phyloP scores from a whole-genome alignment of 208 protist genomes.

The Trypanosomatidae sp. region DNA sequence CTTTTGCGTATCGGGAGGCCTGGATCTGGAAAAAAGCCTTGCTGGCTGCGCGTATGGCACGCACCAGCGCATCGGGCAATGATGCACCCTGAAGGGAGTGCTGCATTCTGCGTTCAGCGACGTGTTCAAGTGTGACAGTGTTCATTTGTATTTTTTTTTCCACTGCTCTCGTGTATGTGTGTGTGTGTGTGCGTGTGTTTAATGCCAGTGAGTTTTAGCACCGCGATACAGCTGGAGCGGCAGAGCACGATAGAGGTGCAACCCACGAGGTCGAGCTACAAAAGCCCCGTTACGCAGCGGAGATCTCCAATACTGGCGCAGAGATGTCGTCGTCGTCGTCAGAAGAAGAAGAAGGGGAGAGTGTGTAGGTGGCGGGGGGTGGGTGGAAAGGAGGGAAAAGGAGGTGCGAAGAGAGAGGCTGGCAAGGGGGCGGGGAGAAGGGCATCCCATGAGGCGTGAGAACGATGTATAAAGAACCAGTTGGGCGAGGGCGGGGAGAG shows the following conservation, averaged over 20 bases:
- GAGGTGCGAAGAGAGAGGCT: background rate
- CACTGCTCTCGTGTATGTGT: too few relatives aligned
- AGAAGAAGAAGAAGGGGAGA: background rate
- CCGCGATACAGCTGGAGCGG: background rate
- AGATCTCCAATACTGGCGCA: slow-evolving; percentile 1
- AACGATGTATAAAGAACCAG: background rate
- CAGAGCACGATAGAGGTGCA: background rate
- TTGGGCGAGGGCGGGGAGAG: background rate
- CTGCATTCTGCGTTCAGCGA: background rate
- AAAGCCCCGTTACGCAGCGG: background rate
- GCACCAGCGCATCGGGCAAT: slow-evolving; percentile 22
- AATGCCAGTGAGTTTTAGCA: background rate
- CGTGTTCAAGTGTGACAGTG: background rate
- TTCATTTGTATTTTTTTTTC: background rate
- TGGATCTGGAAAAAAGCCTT: slow-evolving; percentile 28
- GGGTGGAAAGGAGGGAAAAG: background rate
- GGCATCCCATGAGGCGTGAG: background rate
- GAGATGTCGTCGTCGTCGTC: background rate
- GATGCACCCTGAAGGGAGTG: background rate
- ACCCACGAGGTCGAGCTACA: background rate
- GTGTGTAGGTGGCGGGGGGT: background rate
- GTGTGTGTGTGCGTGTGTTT: background rate
- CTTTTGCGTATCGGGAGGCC: slow-evolving; percentile 17
- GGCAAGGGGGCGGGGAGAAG: background rate
- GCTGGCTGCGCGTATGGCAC: slow-evolving; percentile 14